phyloP scores from a whole-genome alignment of 2,329 filamentous ascomycete species.

The Hymenoscyphus infarciens region DNA sequence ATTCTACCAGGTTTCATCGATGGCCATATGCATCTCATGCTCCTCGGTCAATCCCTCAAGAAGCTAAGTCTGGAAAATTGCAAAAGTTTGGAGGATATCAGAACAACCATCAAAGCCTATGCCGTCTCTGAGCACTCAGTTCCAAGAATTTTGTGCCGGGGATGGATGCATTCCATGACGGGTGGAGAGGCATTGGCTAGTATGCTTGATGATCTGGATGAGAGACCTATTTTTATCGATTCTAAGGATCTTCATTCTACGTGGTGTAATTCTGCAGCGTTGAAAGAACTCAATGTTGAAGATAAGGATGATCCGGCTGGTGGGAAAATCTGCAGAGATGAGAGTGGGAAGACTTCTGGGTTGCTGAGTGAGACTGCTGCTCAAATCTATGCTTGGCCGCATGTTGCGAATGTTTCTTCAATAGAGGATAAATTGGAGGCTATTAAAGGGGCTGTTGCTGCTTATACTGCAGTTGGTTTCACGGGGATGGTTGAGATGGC shows the following conservation, averaged over 20 bases:
- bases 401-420: conserved; percentile 46
- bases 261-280: conserved; percentile 52
- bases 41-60: conserved; percentile 51
- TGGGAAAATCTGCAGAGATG: conserved; percentile 50
- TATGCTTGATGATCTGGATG: conserved; percentile 49
- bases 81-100: conserved; percentile 47
- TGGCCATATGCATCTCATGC: conserved; percentile 54
- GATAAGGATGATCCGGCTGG: conserved; percentile 26
- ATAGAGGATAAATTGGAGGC: conserved; percentile 47
- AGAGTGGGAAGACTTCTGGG: conserved; percentile 45
- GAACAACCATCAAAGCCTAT: conserved; percentile 42
- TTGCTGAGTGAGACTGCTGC: conserved; percentile 53
- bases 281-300: conserved; percentile 47
- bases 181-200: conserved; percentile 45
- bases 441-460: conserved; percentile 44
- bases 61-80: conserved; percentile 48
- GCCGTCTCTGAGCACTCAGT: conserved; percentile 44
- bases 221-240: conserved; percentile 52
- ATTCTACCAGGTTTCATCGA: conserved; percentile 55
- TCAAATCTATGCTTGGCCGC: conserved; percentile 52
- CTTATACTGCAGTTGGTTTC: conserved; percentile 49
- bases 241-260: conserved; percentile 54
- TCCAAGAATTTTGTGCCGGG: conserved; percentile 47
- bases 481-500: conserved; percentile 57
- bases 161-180: conserved; percentile 57